Evolutionary conservation across 352 stramenopile species (phyloP).

Genomic region (Globisporangium middletonii): DNA sequence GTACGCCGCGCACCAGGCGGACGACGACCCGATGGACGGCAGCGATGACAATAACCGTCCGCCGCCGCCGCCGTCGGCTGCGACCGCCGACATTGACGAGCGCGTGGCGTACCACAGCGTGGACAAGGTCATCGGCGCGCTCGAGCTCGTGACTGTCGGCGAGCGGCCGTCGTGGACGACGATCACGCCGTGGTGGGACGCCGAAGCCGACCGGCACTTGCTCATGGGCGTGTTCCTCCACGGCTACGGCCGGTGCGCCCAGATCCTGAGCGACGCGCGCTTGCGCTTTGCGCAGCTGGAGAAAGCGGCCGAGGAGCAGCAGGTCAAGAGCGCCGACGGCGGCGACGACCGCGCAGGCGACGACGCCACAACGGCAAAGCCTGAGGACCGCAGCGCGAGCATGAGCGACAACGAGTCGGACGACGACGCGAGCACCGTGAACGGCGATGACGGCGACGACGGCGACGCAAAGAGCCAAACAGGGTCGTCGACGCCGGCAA

Average conservation of each 20-base stretch:
- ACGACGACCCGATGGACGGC: slow-evolving; percentile 11
- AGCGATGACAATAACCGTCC: slow-evolving; percentile 1
- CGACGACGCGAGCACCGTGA: slow-evolving; percentile 36
- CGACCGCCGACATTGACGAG: slow-evolving; percentile 62
- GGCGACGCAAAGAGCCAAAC: slow-evolving; percentile 18
- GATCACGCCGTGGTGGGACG: slow-evolving; percentile 86
- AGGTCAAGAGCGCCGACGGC: neutral
- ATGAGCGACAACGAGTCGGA: slow-evolving; percentile 49
- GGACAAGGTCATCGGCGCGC: slow-evolving; percentile 49
- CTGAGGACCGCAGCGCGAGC: slow-evolving; percentile 15
- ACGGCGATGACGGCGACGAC: slow-evolving; percentile 22
- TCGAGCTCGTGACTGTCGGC: slow-evolving; percentile 59
- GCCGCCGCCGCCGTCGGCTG: slow-evolving; percentile 13
- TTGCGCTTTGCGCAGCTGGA: slow-evolving; percentile 70
- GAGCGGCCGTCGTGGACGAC: slow-evolving; percentile 76
- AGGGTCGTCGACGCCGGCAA: neutral
- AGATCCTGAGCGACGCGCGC: slow-evolving; percentile 72
- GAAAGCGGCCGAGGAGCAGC: slow-evolving; percentile 24
- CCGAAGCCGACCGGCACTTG: slow-evolving; percentile 70
- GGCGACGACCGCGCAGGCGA: neutral
- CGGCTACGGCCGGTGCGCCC: slow-evolving; percentile 76
- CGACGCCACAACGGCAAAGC: slow-evolving; percentile 3
- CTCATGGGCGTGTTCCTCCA: slow-evolving; percentile 82
- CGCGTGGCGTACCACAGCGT: slow-evolving; percentile 66
- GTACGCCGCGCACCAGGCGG: slow-evolving; percentile 16